Conservation (phyloP, 805 yeast genomes). For the Candida lessepsii region DNA sequence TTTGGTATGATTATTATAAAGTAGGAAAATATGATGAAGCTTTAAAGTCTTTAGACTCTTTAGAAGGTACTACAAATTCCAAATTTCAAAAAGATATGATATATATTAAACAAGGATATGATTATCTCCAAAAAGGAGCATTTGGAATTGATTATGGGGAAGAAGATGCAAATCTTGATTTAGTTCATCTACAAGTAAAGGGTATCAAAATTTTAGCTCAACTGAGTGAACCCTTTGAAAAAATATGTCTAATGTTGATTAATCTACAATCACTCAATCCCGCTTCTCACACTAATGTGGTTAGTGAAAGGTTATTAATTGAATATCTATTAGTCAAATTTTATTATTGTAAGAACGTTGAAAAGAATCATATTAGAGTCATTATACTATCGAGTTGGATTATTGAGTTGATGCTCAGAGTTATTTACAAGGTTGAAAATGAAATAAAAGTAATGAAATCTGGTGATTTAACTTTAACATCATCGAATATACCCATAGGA, state of each 20-base stretch:
- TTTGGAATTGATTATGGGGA: conserved; percentile 27
- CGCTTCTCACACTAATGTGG: conserved; percentile 8
- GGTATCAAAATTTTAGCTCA: conserved; percentile 50
- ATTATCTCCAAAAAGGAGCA: conserved; percentile 31
- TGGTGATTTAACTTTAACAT: background rate
- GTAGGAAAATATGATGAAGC: conserved; percentile 65
- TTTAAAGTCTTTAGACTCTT: conserved; percentile 32
- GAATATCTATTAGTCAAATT: conserved; percentile 36
- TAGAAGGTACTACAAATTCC: conserved; percentile 9
- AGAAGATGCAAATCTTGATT: conserved; percentile 15
- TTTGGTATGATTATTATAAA: conserved; percentile 58
- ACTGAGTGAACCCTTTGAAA: conserved; percentile 67
- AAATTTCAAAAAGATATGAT: conserved; percentile 29
- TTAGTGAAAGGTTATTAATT: conserved; percentile 27
- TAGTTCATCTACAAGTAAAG: conserved; percentile 36
- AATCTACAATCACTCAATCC: conserved; percentile 15
- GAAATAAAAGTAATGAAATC: conserved; percentile 11
- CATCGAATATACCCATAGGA: background rate
- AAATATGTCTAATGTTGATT: conserved; percentile 55
- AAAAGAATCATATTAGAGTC: conserved; percentile 31
- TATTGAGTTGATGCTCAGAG: conserved; percentile 54
- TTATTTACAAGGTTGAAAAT: conserved; percentile 43
- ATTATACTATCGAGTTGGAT: conserved; percentile 64
- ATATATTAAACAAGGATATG: conserved; percentile 38
- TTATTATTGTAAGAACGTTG: conserved; percentile 21